Evolutionary conservation across 129 eudicot genomes (phyloP), one percentile per base, ranked within the genome.

Genomic region (Chrysanthemum makinoi): DNA sequence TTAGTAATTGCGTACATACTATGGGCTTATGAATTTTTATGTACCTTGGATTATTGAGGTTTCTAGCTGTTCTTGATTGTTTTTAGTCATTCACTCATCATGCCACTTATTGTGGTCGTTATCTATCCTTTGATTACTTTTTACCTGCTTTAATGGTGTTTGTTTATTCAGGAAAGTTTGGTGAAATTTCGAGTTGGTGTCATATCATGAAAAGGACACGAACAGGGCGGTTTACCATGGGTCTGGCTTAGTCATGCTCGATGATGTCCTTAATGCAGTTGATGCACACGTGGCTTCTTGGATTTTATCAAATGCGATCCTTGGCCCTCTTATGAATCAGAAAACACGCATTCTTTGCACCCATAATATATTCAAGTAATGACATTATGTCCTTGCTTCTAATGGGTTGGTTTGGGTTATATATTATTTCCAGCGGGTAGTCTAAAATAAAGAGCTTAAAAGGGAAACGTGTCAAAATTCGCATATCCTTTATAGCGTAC

Each of bases 231-330:
- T 89, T 67, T 93, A 93, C 70, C 84, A 78, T 65, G 86, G 80
- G 39, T 57, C 96, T 26, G 90, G 89, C 56, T 75, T 81, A 79
- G 79, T 78, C 77, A 72, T 93, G 87, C 88, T 93, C 39, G 98
- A 93, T 80, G 98, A 93, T 79, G 95, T 93, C 75, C 90, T 93
- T 73, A 89, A 96, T 82, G 98, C 98, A 10, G 96, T 93, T 80
- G 98, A 93, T 67, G 86, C 98, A 58, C 96, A 93, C 80, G 98
- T 93, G 75, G 96, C 91, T 59, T 73, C 76, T 75, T 85, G 87
- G 75, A 89, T 89, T 77, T 74, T 93, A 64, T 78, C 84, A 55
- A 82, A 89, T 75, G 98, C 89, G 1, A 85, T 93, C 76, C 84
- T 85, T 76, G 82, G 98, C 58, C 95, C 96, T 75, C 79, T 80